Evolutionary conservation across 345 rosid genomes (phyloP).

Genomic region (Fremontodendron californicum): DNA sequence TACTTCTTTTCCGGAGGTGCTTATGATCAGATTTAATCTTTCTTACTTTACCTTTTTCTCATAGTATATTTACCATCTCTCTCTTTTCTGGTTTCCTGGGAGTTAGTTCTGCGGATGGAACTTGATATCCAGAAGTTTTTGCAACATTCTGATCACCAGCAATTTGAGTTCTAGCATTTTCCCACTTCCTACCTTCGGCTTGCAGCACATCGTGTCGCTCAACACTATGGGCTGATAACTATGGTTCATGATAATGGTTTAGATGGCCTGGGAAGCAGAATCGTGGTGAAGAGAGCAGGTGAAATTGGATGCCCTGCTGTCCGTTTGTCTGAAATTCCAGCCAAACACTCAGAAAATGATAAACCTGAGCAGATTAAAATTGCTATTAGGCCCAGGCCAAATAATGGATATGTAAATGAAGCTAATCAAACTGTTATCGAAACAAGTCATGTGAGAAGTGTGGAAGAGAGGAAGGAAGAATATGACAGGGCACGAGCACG

Average conservation of each 20-base stretch:
- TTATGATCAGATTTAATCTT: background rate
- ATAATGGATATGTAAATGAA: constrained; percentile 43
- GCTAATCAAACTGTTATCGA: constrained; percentile 45
- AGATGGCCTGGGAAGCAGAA: constrained; percentile 58
- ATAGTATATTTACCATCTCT: background rate
- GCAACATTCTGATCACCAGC: constrained; percentile 66
- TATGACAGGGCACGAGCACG: constrained; percentile 87
- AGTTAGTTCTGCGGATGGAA: constrained; percentile 80
- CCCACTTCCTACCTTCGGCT: constrained; percentile 89
- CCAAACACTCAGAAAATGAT: constrained; percentile 58
- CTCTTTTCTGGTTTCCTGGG: constrained; percentile 13
- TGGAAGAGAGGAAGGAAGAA: constrained; percentile 94
- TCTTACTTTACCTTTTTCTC: background rate
- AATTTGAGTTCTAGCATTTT: constrained; percentile 82
- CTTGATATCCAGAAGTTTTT: constrained; percentile 79
- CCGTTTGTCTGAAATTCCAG: constrained; percentile 60
- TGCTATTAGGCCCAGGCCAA: constrained; percentile 59
- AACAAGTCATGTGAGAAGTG: constrained; percentile 47
- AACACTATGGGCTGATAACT: constrained; percentile 77
- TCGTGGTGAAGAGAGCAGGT: constrained; percentile 55
- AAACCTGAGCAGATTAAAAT: constrained; percentile 59
- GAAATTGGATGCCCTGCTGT: constrained; percentile 67
- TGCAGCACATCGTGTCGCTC: constrained; percentile 91
- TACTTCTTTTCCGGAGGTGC: background rate
- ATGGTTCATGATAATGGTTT: constrained; percentile 61